Base-by-base conservation (phyloP, 441 rosid genomes). In the Daphne laureola region DNA sequence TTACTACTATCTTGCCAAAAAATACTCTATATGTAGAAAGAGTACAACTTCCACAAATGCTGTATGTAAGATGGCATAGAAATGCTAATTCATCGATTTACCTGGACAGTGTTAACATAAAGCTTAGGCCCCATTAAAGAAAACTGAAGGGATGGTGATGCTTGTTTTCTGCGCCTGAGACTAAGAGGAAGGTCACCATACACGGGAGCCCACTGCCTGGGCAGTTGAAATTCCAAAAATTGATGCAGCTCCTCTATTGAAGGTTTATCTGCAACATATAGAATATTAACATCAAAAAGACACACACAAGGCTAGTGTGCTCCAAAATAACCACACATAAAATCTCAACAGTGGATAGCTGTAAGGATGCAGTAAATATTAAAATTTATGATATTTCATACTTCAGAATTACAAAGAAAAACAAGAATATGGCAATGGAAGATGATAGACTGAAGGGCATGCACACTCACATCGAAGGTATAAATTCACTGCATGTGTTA, bases 181-280 rank as follows among this genome's bases (percentile, higher is more conserved):
- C 87, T 78, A 43, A 92, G 96, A 61, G 97, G 95, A 51, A 89
- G 86, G 66, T 89, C 95, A 25, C 90, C 72, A 16, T 86, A 92
- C 23, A 81, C 77, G 0, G 97, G 95, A 58, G 97, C 97, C 98
- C 98, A 92, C 59, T 83, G 87, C 64, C 97, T 84, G 58, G 96
- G 95, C 58, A 92, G 72, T 63, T 89, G 97, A 72, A 92, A 86
- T 67, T 92, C 98, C 12, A 89, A 80, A 75, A 92, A 92, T 54
- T 83, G 90, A 43, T 83, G 83, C 50, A 92, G 83, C 55, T 92
- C 98, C 73, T 92, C 98, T 65, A 86, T 84, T 0, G 68, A 88
- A 38, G 98, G 98, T 67, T 89, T 89, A 58, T 89, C 98, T 92
- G 82, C 73, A 76, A 42, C 17, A 55, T 49, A 55, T 71, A 18